Evolutionary conservation across 1,284 basidiomycete genomes (phyloP), one percentile per base, ranked within the genome.

Genomic region (Irpex sp.): DNA sequence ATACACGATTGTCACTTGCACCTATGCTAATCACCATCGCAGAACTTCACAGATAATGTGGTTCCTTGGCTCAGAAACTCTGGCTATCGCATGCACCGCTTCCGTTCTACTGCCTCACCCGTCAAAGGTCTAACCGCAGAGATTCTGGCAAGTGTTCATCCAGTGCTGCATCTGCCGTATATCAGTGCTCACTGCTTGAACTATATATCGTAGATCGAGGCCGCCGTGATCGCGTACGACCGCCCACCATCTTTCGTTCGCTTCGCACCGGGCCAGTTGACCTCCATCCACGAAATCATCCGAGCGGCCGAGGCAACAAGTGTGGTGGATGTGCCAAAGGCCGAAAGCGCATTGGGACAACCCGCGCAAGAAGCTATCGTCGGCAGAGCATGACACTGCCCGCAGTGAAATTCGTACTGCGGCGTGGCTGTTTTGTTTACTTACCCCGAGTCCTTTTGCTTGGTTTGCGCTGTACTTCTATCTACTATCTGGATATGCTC

Each of bases 111-210:
- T 0, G 87, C 89, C 1, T 93, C 91, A 5, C 86, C 92, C 0
- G 82, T 95, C 66, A 93, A 93, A 71, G 93, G 93, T 0, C 76
- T 95, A 1, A 94, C 92, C 0, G 81, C 92, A 0, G 92, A 95
- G 67, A 89, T 95, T 15, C 76, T 93, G 59, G 90, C 93, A 68
- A 68, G 86, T 63, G 4, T 21, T 6, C 31, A 33, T 6, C 31
- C 31, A 33, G 31, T 33, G 31, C 31, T 33, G 5, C 5, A 33
- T 33, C 31, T 6, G 5, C 6, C 31, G 4, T 46, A 15, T 46
- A 46, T 1, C 2, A n/a, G 3, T 46, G 13, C 13, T n/a, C 39
- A 46, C 39, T 46, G 39, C 11, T n/a, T 1, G 15, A 31, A 39
- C 39, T 21, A 43, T 53, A 26, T 36, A 35, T 46, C 51, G 11